Percentiles rank a stretch among this genome's conserved stretches.
Evolutionary conservation across 306 rosid genomes (phyloP).

Genomic region (Senna tora): DNA sequence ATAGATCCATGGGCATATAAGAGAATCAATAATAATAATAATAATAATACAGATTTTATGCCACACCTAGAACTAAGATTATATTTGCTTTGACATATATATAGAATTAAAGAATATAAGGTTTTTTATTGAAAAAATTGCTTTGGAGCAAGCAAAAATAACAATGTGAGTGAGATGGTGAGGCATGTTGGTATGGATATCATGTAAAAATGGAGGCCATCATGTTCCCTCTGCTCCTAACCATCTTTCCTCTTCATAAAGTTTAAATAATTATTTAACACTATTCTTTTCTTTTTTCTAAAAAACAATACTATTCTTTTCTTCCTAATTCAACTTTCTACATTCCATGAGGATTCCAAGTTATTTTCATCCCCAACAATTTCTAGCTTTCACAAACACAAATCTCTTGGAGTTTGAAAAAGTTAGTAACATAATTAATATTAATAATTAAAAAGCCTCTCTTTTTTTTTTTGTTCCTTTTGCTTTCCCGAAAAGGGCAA

Average conservation of each 20-base stretch:
- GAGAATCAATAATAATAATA: no score
- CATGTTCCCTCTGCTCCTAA: constrained; percentile 82
- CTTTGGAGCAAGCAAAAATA: constrained; percentile 30
- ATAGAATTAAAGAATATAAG: no score
- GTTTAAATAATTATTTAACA: constrained; percentile 36
- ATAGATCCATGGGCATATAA: no score
- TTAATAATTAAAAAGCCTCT: neutral
- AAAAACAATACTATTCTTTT: neutral
- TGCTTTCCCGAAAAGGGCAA: constrained; percentile 34
- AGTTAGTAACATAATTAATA: constrained; percentile 11
- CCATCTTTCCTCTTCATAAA: constrained; percentile 54
- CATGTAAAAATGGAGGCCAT: constrained; percentile 66
- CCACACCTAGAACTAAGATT: neutral
- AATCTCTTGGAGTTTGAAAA: constrained; percentile 50
- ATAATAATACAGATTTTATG: neutral
- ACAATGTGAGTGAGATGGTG: constrained; percentile 43
- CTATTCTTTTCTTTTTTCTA: neutral
- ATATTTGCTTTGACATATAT: neutral
- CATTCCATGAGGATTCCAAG: constrained; percentile 34
- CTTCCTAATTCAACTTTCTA: constrained; percentile 35
- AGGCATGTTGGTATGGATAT: constrained; percentile 52
- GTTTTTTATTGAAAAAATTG: neutral
- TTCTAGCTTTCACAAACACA: constrained; percentile 44
- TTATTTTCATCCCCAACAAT: constrained; percentile 35
- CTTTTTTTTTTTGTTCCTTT: constrained; percentile 1